phyloP scores from a whole-genome alignment of 768 basidiomycete species.

The Russula sp. region DNA sequence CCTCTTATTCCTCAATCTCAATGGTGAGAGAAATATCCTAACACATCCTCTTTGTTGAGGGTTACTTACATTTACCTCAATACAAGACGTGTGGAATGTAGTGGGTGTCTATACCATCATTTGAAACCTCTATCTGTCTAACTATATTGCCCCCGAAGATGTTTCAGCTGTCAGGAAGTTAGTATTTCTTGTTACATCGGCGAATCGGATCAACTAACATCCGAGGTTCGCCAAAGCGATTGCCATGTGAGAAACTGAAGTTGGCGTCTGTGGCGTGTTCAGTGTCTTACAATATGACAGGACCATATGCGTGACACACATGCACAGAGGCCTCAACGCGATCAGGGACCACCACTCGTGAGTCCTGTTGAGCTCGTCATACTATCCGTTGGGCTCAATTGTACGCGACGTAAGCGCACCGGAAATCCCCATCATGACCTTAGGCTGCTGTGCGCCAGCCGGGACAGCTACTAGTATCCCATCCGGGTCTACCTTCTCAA shows the following conservation, averaged over 20 bases:
- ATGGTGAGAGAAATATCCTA: not conserved
- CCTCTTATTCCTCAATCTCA: conserved; percentile 5
- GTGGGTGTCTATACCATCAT: not conserved
- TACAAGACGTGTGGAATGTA: conserved; percentile 2
- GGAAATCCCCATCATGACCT: not conserved
- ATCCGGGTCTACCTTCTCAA: not conserved
- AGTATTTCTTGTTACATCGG: not conserved
- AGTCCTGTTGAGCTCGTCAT: not conserved
- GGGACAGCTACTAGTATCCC: too few species aligned
- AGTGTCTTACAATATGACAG: not conserved
- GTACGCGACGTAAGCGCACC: not conserved
- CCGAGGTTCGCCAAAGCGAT: not conserved
- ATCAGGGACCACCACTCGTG: not conserved
- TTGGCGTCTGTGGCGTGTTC: not conserved
- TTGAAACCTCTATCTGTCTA: not conserved
- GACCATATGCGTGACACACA: conserved; percentile 16
- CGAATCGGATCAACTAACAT: not conserved
- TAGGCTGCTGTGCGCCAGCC: not conserved
- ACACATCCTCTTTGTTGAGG: not conserved
- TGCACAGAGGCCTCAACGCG: conserved; percentile 9
- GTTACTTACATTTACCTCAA: not conserved
- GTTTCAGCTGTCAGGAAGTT: conserved; percentile 10
- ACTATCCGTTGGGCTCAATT: not conserved
- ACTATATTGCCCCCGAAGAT: not conserved
- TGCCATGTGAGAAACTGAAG: conserved; percentile 5